A percentile compares a stretch with the other conserved stretches of the same genome.
Evolutionary conservation across 1,284 basidiomycete species (phyloP).

Genomic region (Schizophyllum commune): DNA sequence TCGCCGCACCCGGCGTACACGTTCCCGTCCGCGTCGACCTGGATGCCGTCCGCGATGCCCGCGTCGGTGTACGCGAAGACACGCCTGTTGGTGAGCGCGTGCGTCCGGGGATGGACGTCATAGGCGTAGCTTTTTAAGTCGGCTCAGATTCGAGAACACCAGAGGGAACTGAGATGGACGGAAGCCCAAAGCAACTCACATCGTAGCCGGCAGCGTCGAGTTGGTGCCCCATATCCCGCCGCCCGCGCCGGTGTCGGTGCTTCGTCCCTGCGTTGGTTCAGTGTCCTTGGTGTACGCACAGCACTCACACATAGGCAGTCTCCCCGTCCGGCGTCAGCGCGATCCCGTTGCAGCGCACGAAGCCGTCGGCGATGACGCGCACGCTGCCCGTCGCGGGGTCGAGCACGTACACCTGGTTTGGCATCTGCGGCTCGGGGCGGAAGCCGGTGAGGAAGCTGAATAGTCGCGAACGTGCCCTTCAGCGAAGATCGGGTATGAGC

Average conservation of each 20-base stretch:
- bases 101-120: constrained; percentile 36
- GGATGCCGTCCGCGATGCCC: constrained; percentile 67
- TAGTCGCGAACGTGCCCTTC: no score
- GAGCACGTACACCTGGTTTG: constrained; percentile 67
- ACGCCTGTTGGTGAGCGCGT: constrained; percentile 39
- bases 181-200: constrained; percentile 26
- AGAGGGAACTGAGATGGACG: background rate
- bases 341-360: constrained; percentile 55
- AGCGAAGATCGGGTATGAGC: no score
- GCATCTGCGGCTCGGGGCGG: constrained; percentile 53
- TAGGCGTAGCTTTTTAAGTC: constrained; percentile 30
- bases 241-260: constrained; percentile 43
- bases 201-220: constrained; percentile 56
- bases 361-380: constrained; percentile 62
- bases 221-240: constrained; percentile 45
- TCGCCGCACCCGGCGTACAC: constrained; percentile 66
- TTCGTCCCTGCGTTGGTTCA: constrained; percentile 18
- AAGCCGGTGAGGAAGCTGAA: constrained; percentile 57
- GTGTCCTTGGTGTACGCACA: no score
- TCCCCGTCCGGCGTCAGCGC: constrained; percentile 60
- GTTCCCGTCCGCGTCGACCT: constrained; percentile 59
- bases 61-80: constrained; percentile 52
- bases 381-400: constrained; percentile 58
- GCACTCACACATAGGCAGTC: constrained; percentile 53
- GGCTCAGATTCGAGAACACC: no score